Evolutionary conservation across 2,329 filamentous ascomycete species (phyloP), one percentile per base, ranked within the genome.

Genomic region (Penicillium italicum): DNA sequence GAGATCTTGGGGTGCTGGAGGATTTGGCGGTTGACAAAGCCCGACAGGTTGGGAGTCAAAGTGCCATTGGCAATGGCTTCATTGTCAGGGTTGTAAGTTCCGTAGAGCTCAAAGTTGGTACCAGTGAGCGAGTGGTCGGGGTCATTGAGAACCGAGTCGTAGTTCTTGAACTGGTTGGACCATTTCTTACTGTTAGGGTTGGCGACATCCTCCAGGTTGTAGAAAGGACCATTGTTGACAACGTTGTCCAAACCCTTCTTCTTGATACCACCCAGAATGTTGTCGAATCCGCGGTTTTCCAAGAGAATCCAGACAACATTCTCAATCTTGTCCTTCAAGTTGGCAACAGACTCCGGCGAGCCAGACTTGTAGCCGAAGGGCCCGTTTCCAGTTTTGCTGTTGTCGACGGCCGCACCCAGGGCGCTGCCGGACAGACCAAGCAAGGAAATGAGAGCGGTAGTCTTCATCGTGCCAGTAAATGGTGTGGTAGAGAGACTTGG

Each of bases 51-150:
- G 10, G 69, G 58, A 38, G 56, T 62, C 41, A 72, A 59, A 14
- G 60, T 59, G 31, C 71, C 71, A 7, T 60, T 63, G 26, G 67
- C 63, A 48, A 75, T 72, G 36, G 63, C 69, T 5, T 59, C 62
- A 48, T 75, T 74, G 60, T 70, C 63, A 7, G 74, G 74, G 41
- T 56, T 66, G 45, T 67, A 77, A 41, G 65, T 68, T 36, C 73
- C 69, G 53, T 72, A 76, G 59, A 76, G 70, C 66, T 77, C 66
- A 31, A 76, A 66, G 63, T 75, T 76, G 64, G 72, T 72, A 38
- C 74, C 74, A 43, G 69, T 69, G 34, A 76, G 63, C 0, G 68
- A 66, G 63, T 77, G 74, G 50, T 74, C 69, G 2, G 74, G 74
- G 40, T 76, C 75, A 45, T 76, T 66, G 34, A 62, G 56, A 24